These are phyloP conservation scores for Danielia reshetovae DNA, from an alignment of 805 yeast genomes.

Conservation along the genomic window DNA sequence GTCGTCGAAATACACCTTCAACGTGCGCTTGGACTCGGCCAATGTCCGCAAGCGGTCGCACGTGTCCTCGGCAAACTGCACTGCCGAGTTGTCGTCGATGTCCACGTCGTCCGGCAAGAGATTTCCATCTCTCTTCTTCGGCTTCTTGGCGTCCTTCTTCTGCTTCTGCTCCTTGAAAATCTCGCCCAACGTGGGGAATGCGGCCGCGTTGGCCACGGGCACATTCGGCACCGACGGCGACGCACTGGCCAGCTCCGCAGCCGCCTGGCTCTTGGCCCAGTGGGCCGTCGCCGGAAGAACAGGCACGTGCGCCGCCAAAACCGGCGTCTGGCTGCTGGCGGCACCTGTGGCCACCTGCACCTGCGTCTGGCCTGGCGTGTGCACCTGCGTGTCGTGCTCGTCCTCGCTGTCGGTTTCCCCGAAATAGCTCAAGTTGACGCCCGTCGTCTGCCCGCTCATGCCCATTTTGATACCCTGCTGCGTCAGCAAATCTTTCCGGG, in stretches of 20 bases:
- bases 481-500: slow-evolving; percentile 82
- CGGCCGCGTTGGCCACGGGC: slow-evolving; percentile 44
- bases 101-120: slow-evolving; percentile 47
- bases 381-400: background rate
- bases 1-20: slow-evolving; percentile 37
- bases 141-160: slow-evolving; percentile 27
- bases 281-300: slow-evolving; percentile 58
- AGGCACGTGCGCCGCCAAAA: slow-evolving; percentile 27
- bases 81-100: slow-evolving; percentile 43
- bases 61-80: slow-evolving; percentile 46
- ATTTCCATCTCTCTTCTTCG: slow-evolving; percentile 29
- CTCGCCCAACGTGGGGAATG: slow-evolving; percentile 59
- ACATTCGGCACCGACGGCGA: slow-evolving; percentile 37
- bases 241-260: slow-evolving; percentile 23
- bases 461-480: slow-evolving; percentile 63
- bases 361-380: background rate
- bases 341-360: slow-evolving; percentile 3
- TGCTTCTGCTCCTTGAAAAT: slow-evolving; percentile 35
- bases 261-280: slow-evolving; percentile 22
- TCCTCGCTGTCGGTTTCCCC: slow-evolving; percentile 9
- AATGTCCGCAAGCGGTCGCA: slow-evolving; percentile 37
- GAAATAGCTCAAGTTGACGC: slow-evolving; percentile 11
- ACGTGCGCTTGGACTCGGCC: slow-evolving; percentile 33
- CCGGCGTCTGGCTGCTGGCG: slow-evolving; percentile 7
- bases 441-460: slow-evolving; percentile 31